A percentile compares a stretch with the other conserved stretches of the same genome.
Evolutionary conservation across 108 stramenopile species (phyloP).

Genomic region (Pseudonitzschia multiseries): DNA sequence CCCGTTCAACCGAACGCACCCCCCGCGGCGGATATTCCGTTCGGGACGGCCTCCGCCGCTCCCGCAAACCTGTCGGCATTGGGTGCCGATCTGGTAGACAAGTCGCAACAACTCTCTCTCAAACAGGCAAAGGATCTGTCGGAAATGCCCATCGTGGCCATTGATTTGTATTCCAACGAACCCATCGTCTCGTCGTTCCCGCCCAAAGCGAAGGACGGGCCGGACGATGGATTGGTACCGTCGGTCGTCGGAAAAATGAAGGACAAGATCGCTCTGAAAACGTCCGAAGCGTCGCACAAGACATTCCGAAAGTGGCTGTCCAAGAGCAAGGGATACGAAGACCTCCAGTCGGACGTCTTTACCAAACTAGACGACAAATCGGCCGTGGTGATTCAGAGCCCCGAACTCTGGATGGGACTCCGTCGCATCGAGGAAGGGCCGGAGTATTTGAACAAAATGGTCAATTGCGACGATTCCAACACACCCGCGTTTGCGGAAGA

Average conservation of each 20-base stretch:
- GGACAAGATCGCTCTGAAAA: slow-evolving; percentile 37
- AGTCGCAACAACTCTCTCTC: slow-evolving; percentile 48
- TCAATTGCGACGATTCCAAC: slow-evolving; percentile 24
- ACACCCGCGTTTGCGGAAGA: slow-evolving; percentile 52
- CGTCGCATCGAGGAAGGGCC: slow-evolving; percentile 58
- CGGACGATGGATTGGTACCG: slow-evolving; percentile 14
- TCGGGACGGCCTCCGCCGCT: slow-evolving; percentile 21
- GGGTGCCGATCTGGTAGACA: slow-evolving; percentile 77
- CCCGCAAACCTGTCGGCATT: slow-evolving; percentile 54
- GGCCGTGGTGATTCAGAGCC: slow-evolving; percentile 44
- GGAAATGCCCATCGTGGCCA: slow-evolving; percentile 63
- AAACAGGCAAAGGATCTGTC: slow-evolving; percentile 55
- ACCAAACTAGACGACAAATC: slow-evolving; percentile 24
- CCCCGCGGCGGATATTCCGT: slow-evolving; percentile 28
- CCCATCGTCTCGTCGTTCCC: slow-evolving; percentile 68
- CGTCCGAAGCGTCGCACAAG: slow-evolving; percentile 65
- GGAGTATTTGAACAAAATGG: slow-evolving; percentile 31
- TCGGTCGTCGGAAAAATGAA: slow-evolving; percentile 47
- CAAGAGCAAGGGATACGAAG: slow-evolving; percentile 51
- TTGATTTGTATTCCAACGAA: slow-evolving; percentile 69
- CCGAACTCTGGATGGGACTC: slow-evolving; percentile 66
- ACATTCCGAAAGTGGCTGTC: slow-evolving; percentile 70
- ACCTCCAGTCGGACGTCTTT: slow-evolving; percentile 51
- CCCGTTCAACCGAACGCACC: slow-evolving; percentile 39
- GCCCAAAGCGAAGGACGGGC: slow-evolving; percentile 50